Percentiles rank a stretch among this genome's conserved stretches.
These are phyloP conservation scores for Rhodotorula sp. DNA, from an alignment of 1,284 basidiomycete genomes.

Conservation along the genomic window DNA sequence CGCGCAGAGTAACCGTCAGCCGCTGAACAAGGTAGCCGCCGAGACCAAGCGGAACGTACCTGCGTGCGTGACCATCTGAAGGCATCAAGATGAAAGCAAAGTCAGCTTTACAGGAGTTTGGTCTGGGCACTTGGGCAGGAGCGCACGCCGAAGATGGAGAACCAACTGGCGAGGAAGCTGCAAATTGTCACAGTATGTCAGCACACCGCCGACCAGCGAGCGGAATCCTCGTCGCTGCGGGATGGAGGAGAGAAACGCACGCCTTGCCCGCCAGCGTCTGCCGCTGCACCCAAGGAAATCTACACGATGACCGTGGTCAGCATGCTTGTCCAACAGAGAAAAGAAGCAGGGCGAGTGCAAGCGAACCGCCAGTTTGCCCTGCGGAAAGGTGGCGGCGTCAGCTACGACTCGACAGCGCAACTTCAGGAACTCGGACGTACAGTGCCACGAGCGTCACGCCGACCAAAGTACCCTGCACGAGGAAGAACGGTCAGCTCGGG, in stretches of 20 bases:
- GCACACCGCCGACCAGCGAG: too few relatives aligned
- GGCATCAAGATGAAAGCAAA: not conserved
- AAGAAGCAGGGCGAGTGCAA: fast-evolving
- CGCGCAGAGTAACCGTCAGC: not conserved
- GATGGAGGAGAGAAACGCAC: not conserved
- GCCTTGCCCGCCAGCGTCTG: constrained; percentile 34
- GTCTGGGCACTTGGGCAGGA: too few relatives aligned
- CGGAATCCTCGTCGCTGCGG: not conserved
- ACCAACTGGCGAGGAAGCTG: constrained; percentile 23
- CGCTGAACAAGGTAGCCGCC: not conserved
- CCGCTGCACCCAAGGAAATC: constrained; percentile 25
- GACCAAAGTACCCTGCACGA: constrained; percentile 14
- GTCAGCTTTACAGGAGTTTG: not conserved
- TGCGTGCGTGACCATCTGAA: constrained; percentile 26
- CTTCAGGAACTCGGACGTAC: not conserved
- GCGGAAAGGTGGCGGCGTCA: not conserved
- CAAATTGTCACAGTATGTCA: not conserved
- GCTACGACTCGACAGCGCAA: too few relatives aligned
- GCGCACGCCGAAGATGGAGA: constrained; percentile 23
- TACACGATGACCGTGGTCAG: not conserved
- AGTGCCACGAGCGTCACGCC: constrained; percentile 20
- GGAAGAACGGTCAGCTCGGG: not conserved
- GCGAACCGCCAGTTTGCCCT: constrained; percentile 26
- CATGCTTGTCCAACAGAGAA: fast-evolving
- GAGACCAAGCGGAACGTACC: not conserved